Conservation (phyloP, 306 rosid species). For the Bauhinia variegata region DNA sequence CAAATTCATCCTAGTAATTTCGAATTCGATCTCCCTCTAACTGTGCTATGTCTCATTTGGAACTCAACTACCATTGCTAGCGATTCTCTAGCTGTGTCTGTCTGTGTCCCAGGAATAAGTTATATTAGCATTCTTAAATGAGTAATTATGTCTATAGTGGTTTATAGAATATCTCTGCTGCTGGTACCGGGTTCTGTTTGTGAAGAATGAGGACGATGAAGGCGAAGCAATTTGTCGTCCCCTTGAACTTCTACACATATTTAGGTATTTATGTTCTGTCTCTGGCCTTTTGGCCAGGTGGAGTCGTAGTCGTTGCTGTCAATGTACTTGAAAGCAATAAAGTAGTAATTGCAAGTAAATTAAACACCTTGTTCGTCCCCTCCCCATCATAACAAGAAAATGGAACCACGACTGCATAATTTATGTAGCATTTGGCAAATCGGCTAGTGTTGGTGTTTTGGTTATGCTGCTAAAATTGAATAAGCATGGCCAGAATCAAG, state of each 20-base stretch:
- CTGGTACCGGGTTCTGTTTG: slow-evolving; percentile 27
- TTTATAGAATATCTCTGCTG: not conserved
- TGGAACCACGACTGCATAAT: no score
- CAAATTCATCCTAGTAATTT: not conserved
- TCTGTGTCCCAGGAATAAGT: not conserved
- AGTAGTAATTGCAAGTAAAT: not conserved
- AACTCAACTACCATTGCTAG: not conserved
- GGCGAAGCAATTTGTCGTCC: slow-evolving; percentile 44
- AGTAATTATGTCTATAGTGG: no score
- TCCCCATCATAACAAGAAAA: no score
- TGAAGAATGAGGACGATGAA: slow-evolving; percentile 43
- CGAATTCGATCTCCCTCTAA: not conserved
- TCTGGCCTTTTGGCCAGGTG: not conserved
- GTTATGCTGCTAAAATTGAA: not conserved
- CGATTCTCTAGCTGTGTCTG: not conserved
- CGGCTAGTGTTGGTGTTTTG: no score
- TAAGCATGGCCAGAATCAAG: not conserved
- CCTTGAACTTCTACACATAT: slow-evolving; percentile 30
- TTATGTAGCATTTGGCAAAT: no score
- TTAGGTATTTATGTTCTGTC: slow-evolving; percentile 23
- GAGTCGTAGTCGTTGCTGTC: not conserved
- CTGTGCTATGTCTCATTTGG: not conserved
- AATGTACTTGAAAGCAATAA: slow-evolving; percentile 14
- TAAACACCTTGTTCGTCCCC: not conserved
- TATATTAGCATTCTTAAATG: not conserved